Percentiles rank a stretch among this genome's conserved stretches.
phyloP scores from a whole-genome alignment of 352 stramenopile species.

The Phytopythium delawarense region DNA sequence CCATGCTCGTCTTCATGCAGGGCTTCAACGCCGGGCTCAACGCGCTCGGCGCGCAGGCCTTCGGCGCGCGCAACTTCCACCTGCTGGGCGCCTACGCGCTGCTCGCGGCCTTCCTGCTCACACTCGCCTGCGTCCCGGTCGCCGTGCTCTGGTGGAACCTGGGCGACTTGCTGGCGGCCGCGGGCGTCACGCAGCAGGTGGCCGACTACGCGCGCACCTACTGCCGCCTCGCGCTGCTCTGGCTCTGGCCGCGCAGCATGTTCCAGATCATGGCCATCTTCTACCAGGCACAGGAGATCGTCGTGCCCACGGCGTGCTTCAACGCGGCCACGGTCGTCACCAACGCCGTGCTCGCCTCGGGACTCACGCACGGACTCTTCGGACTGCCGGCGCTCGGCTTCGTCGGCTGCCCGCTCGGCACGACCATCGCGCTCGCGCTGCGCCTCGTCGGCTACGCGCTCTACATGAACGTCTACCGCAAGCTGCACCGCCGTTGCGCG shows the following conservation, averaged over 20 bases:
- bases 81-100: slow-evolving; percentile 65
- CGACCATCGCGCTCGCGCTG: slow-evolving; percentile 41
- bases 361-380: slow-evolving; percentile 63
- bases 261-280: slow-evolving; percentile 74
- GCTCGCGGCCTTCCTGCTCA: slow-evolving; percentile 54
- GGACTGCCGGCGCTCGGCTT: slow-evolving; percentile 63
- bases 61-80: slow-evolving; percentile 78
- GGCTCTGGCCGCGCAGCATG: slow-evolving; percentile 77
- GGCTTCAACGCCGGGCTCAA: slow-evolving; percentile 80
- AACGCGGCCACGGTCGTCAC: slow-evolving; percentile 56
- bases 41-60: slow-evolving; percentile 78
- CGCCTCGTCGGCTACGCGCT: slow-evolving; percentile 47
- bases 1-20: slow-evolving; percentile 76
- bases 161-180: slow-evolving; percentile 40
- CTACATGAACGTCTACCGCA: slow-evolving; percentile 69
- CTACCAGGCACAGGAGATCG: slow-evolving; percentile 81
- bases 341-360: slow-evolving; percentile 54
- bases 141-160: slow-evolving; percentile 75
- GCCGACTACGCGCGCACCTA: slow-evolving; percentile 50
- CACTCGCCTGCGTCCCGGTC: slow-evolving; percentile 61
- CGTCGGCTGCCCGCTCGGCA: slow-evolving; percentile 73
- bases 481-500: slow-evolving; percentile 43
- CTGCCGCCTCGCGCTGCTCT: slow-evolving; percentile 59
- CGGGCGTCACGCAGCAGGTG: slow-evolving; percentile 39
- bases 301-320: slow-evolving; percentile 59